Percentiles rank a stretch among this genome's conserved stretches.
Conservation (phyloP, 2,329 filamentous ascomycete genomes). For the Dactylellina sp. region DNA sequence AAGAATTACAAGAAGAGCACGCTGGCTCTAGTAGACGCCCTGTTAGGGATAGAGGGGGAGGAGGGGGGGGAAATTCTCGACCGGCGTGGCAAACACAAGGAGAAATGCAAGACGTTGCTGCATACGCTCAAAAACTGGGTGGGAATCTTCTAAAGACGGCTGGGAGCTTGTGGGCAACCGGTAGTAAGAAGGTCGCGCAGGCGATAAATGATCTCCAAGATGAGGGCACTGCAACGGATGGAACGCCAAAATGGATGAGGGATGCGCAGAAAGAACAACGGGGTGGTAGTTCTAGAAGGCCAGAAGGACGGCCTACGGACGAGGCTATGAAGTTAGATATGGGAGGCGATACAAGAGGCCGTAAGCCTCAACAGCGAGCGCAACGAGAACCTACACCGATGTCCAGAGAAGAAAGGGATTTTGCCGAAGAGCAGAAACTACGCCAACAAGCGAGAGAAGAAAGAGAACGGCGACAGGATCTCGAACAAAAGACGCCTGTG, state of each 20-base stretch:
- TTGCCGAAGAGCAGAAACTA: conserved; percentile 32
- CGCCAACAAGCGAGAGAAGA: conserved; percentile 46
- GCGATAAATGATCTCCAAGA: conserved; percentile 88
- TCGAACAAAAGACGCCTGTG: conserved; percentile 46
- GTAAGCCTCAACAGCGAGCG: conserved; percentile 57
- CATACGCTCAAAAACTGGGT: conserved; percentile 84
- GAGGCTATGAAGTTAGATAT: conserved; percentile 84
- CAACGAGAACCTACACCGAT: conserved; percentile 57
- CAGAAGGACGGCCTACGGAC: conserved; percentile 69
- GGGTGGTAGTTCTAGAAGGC: conserved; percentile 47
- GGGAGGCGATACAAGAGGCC: conserved; percentile 68
- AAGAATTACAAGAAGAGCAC: conserved; percentile 54
- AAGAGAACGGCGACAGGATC: conserved; percentile 55
- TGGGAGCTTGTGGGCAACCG: conserved; percentile 92
- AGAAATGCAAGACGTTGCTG: conserved; percentile 60
- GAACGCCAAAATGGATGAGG: conserved; percentile 94
- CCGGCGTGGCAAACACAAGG: conserved; percentile 58
- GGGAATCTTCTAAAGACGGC: conserved; percentile 90
- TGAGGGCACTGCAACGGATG: conserved; percentile 71
- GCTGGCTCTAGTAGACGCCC: conserved; percentile 12
- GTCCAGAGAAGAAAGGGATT: conserved; percentile 39
- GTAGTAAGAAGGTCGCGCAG: conserved; percentile 91
- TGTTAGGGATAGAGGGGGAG: conserved; percentile 62
- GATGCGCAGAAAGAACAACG: conserved; percentile 69
- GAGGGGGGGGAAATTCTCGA: neutral